These are phyloP conservation scores for Rhinocladiella similis DNA, from an alignment of 2,329 filamentous ascomycete genomes.

Conservation along the genomic window DNA sequence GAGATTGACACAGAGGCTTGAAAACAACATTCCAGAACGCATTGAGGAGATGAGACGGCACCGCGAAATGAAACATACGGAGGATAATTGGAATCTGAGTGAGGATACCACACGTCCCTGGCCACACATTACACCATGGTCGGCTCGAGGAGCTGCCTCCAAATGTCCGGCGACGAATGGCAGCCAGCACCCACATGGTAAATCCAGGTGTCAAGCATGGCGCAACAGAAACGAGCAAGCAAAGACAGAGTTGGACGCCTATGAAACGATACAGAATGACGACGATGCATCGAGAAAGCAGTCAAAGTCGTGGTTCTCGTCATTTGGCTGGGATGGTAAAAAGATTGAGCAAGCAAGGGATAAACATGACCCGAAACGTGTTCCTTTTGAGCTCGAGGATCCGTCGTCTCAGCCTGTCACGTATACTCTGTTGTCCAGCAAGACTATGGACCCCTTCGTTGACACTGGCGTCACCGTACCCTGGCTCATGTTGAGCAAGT, in stretches of 20 bases:
- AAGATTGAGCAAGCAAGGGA: constrained; percentile 6
- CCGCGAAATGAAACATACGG: background rate
- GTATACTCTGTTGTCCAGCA: constrained; percentile 15
- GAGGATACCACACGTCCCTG: constrained; percentile 12
- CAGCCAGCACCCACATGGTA: constrained; percentile 2
- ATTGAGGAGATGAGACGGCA: background rate
- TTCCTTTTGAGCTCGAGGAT: background rate
- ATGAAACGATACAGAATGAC: constrained; percentile 4
- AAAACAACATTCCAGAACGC: background rate
- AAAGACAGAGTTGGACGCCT: constrained; percentile 23
- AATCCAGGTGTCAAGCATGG: constrained; percentile 16
- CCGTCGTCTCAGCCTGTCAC: constrained; percentile 5
- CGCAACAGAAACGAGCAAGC: constrained; percentile 18
- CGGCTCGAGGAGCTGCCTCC: constrained; percentile 13
- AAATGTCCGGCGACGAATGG: constrained; percentile 16
- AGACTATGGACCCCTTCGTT: constrained; percentile 32
- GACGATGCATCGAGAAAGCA: constrained; percentile 1
- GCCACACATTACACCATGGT: constrained; percentile 10
- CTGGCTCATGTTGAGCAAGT: constrained; percentile 50
- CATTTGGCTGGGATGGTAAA: constrained; percentile 22
- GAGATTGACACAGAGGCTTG: background rate
- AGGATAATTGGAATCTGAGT: constrained; percentile 8
- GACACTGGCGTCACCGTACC: constrained; percentile 38
- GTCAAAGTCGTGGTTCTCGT: constrained; percentile 16
- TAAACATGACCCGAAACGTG: background rate